Conservation (phyloP, 345 rosid species). For the Cardiospermum halicacabum region DNA sequence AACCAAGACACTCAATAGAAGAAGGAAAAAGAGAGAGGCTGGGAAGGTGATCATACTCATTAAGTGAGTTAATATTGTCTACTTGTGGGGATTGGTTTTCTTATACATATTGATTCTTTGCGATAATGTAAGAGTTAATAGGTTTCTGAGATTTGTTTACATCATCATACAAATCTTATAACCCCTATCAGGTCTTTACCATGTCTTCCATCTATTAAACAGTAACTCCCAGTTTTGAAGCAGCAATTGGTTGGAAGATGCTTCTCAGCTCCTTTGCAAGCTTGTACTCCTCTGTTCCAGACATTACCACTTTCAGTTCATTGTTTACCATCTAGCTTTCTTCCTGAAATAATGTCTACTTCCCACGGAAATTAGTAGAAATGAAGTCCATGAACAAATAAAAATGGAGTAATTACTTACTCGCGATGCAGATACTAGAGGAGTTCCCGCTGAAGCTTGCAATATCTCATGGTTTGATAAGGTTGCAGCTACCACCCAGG, state of each 20-base stretch:
- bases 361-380: background rate
- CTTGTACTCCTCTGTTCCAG: slow-evolving; percentile 28
- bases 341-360: background rate
- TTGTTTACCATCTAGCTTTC: background rate
- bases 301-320: slow-evolving; percentile 26
- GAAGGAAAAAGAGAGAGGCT: slow-evolving; percentile 75
- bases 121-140: background rate
- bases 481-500: slow-evolving; percentile 31
- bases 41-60: slow-evolving; percentile 41
- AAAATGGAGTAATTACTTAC: slow-evolving; percentile 14
- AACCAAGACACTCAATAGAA: slow-evolving; percentile 52
- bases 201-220: too few species aligned
- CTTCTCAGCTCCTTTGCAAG: slow-evolving; percentile 25
- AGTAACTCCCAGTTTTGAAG: too few species aligned
- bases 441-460: slow-evolving; percentile 5
- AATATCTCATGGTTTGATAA: slow-evolving; percentile 9
- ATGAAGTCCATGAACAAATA: background rate
- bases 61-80: background rate
- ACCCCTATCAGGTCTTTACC: too few species aligned
- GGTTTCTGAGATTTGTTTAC: background rate
- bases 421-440: slow-evolving; percentile 17
- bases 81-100: slow-evolving; percentile 4
- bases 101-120: slow-evolving; percentile 7
- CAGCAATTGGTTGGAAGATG: slow-evolving; percentile 14
- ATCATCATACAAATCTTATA: too few species aligned